phyloP scores from a whole-genome alignment of 208 protist genomes.

The Porcisia hertigi region DNA sequence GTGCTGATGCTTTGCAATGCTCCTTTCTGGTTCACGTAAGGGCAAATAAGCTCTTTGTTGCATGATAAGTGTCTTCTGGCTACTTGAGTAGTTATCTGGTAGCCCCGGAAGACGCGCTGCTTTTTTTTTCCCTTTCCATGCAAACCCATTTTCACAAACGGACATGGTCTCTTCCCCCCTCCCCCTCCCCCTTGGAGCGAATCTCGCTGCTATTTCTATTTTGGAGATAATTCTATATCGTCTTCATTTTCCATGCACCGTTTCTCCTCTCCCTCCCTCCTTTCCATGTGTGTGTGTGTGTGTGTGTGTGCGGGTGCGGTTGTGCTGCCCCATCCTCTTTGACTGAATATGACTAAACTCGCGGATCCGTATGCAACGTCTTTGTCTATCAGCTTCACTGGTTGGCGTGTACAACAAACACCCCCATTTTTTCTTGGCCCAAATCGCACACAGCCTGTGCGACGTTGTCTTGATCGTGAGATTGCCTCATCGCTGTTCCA shows the following conservation, averaged over 20 bases:
- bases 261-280: neutral
- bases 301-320: neutral
- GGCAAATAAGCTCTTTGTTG: neutral
- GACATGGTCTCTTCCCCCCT: neutral
- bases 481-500: neutral
- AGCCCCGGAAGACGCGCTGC: neutral
- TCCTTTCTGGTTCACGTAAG: neutral
- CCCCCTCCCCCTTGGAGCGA: neutral
- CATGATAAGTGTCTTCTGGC: neutral
- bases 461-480: neutral
- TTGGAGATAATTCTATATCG: neutral
- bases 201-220: neutral
- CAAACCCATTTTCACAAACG: no score
- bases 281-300: neutral
- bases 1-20: neutral
- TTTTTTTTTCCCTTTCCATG: neutral
- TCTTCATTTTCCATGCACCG: neutral
- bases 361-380: neutral
- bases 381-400: neutral
- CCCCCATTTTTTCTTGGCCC: neutral
- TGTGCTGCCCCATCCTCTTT: neutral
- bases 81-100: neutral
- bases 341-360: neutral
- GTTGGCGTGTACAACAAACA: neutral
- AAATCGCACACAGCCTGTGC: neutral